Evolutionary conservation across 192 early-diverging fungal species (phyloP).

Genomic region (Mortierella hygrophila): DNA sequence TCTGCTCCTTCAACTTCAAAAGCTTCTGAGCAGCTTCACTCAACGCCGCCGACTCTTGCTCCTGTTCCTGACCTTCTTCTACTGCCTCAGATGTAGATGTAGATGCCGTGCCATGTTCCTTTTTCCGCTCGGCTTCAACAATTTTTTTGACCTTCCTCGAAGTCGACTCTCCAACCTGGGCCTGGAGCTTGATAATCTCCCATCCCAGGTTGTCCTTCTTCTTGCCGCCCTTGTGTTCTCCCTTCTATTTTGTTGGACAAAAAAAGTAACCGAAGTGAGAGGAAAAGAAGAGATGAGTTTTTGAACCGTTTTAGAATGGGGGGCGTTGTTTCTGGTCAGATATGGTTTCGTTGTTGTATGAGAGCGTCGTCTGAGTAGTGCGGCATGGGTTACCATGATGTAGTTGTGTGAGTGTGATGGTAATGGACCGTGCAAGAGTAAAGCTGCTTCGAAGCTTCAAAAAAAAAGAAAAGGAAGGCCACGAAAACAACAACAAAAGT

Average conservation of each 20-base stretch:
- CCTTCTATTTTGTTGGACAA: background rate
- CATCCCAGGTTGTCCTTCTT: slow-evolving; percentile 49
- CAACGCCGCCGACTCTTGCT: background rate
- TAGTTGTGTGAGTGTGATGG: background rate
- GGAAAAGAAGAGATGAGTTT: background rate
- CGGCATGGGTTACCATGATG: background rate
- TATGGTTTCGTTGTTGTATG: background rate
- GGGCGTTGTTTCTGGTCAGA: too few species aligned
- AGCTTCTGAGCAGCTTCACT: slow-evolving; percentile 30
- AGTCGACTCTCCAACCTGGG: slow-evolving; percentile 45
- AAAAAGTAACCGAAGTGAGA: background rate
- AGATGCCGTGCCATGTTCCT: slow-evolving; percentile 8
- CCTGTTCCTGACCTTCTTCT: slow-evolving; percentile 6
- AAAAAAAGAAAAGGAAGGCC: slow-evolving; percentile 16
- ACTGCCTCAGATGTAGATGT: background rate
- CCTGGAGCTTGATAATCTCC: slow-evolving; percentile 52
- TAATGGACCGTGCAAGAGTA: slow-evolving; percentile 7
- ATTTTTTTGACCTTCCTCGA: slow-evolving; percentile 42
- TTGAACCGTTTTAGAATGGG: background rate
- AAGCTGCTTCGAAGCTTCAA: background rate
- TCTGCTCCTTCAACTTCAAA: slow-evolving; percentile 35
- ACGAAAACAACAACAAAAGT: slow-evolving; percentile 16
- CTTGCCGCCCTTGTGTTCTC: slow-evolving; percentile 23
- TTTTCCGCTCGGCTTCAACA: slow-evolving; percentile 37
- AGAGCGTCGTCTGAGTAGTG: background rate